Conservation (phyloP, 345 rosid species). For the Orychophragmus violaceus region DNA sequence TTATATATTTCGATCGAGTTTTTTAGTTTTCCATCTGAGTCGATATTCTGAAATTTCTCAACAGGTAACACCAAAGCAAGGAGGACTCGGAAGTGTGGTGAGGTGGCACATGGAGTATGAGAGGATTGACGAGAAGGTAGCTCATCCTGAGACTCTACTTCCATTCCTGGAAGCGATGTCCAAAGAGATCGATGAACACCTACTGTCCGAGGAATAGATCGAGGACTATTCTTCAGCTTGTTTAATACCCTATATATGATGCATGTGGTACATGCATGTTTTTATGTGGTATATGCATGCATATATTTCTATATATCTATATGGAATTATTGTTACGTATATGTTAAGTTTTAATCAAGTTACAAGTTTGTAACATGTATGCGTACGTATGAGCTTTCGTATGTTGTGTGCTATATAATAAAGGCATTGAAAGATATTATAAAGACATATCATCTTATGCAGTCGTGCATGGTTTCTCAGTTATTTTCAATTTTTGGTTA, state of each 20-base stretch:
- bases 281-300: background rate
- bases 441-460: background rate
- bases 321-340: background rate
- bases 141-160: conserved; percentile 12
- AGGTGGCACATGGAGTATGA: conserved; percentile 15
- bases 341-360: background rate
- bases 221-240: background rate
- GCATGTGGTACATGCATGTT: background rate
- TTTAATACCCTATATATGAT: background rate
- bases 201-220: conserved; percentile 1
- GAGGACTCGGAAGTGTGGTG: conserved; percentile 2
- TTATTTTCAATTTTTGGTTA: background rate
- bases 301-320: background rate
- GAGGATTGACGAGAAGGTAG: background rate
- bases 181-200: conserved; percentile 12
- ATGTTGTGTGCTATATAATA: background rate
- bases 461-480: background rate
- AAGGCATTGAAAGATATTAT: no score
- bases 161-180: background rate
- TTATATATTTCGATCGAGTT: background rate
- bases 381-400: background rate
- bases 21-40: background rate
- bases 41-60: background rate
- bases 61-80: conserved; percentile 6
- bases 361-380: background rate